A percentile compares a stretch with the other conserved stretches of the same genome.
These are phyloP conservation scores for Eucalyptus sp. DNA, from an alignment of 345 rosid genomes.

Conservation along the genomic window DNA sequence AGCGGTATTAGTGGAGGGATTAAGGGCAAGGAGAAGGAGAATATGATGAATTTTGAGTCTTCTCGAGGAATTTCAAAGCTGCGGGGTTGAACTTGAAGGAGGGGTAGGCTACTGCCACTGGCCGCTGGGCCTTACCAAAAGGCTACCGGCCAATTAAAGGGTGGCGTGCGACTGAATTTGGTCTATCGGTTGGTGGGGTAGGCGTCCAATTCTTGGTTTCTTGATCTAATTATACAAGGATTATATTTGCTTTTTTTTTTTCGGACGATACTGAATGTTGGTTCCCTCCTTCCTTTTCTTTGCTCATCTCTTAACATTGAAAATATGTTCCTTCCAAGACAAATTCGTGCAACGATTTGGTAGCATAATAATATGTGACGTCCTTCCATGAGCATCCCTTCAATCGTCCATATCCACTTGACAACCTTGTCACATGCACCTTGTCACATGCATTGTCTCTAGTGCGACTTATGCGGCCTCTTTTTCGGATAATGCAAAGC, in stretches of 20 bases:
- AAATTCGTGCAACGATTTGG: neutral
- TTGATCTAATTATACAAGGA: neutral
- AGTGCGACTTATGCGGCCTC: neutral
- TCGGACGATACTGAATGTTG: neutral
- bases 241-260: neutral
- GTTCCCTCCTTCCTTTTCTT: neutral
- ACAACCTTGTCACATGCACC: neutral
- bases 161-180: neutral
- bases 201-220: conserved; percentile 27
- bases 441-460: neutral
- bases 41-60: neutral
- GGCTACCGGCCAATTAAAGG: conserved; percentile 27
- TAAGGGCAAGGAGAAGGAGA: neutral
- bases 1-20: neutral
- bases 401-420: neutral
- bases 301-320: neutral
- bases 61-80: neutral
- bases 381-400: neutral
- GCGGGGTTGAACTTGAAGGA: neutral
- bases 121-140: conserved; percentile 15
- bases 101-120: conserved; percentile 38
- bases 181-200: conserved; percentile 19
- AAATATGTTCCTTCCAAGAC: neutral
- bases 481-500: neutral
- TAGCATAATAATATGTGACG: neutral